Conservation (phyloP, 805 yeast genomes). For the Metschnikowia lunata region DNA sequence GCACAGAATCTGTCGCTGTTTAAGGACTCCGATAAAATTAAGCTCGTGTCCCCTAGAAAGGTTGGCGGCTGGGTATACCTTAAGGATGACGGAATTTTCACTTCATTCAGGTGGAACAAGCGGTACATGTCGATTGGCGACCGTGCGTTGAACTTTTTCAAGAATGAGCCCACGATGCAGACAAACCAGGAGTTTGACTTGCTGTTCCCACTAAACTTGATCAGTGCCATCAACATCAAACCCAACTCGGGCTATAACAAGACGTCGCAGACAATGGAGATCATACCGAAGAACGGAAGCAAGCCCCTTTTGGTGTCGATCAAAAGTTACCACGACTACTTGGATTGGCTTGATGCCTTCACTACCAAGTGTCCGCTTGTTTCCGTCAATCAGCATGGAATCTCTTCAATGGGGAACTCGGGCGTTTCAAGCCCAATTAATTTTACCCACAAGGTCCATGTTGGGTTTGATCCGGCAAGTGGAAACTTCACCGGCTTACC, state of each 20-base stretch:
- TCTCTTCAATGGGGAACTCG: constrained; percentile 27
- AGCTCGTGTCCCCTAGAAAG: constrained; percentile 11
- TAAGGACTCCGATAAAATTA: constrained; percentile 5
- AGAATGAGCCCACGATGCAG: constrained; percentile 46
- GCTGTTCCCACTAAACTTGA: constrained; percentile 36
- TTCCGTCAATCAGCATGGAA: constrained; percentile 26
- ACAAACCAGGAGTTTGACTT: constrained; percentile 45
- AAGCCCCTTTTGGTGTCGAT: constrained; percentile 71
- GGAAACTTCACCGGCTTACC: constrained; percentile 56
- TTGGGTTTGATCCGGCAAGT: constrained; percentile 76
- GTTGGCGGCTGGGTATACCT: constrained; percentile 83
- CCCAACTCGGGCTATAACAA: constrained; percentile 44
- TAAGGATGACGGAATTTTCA: constrained; percentile 82
- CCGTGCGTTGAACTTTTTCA: constrained; percentile 68
- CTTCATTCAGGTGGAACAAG: constrained; percentile 90
- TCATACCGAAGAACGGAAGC: constrained; percentile 49
- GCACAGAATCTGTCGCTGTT: neutral
- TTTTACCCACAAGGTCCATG: constrained; percentile 90
- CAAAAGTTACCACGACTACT: constrained; percentile 72
- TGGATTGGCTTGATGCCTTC: constrained; percentile 89
- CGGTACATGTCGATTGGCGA: constrained; percentile 77
- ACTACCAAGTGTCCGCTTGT: constrained; percentile 70
- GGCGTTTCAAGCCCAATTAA: constrained; percentile 88
- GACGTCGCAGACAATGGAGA: constrained; percentile 64
- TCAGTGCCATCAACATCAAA: constrained; percentile 51